phyloP scores from a whole-genome alignment of 805 yeast genomes.

The Candida alai region DNA sequence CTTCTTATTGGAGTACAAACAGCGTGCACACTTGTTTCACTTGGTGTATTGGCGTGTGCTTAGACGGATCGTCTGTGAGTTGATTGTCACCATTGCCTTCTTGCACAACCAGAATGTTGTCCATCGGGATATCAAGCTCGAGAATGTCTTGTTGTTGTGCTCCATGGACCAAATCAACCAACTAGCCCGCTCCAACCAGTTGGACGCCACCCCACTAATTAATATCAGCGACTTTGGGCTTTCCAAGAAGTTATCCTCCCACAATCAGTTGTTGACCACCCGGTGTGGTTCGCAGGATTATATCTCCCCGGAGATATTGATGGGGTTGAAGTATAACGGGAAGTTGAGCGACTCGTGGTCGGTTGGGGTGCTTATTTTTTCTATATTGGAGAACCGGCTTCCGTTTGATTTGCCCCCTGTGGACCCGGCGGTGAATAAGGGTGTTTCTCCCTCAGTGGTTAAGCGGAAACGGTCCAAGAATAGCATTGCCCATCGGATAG shows the following conservation, averaged over 20 bases:
- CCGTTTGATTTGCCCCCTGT: slow-evolving; percentile 89
- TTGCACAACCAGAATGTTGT: slow-evolving; percentile 67
- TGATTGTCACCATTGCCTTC: slow-evolving; percentile 64
- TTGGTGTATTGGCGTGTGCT: slow-evolving; percentile 45
- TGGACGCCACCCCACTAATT: slow-evolving; percentile 23
- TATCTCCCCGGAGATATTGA: slow-evolving; percentile 87
- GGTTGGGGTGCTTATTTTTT: slow-evolving; percentile 83
- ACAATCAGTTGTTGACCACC: slow-evolving; percentile 66
- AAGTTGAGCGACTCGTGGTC: slow-evolving; percentile 93
- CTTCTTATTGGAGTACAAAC: slow-evolving; percentile 40
- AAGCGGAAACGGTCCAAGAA: slow-evolving; percentile 42
- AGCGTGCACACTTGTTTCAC: slow-evolving; percentile 25
- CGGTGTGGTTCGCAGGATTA: slow-evolving; percentile 97
- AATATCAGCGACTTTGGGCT: slow-evolving; percentile 87
- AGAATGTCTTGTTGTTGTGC: slow-evolving; percentile 60
- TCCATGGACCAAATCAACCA: slow-evolving; percentile 28
- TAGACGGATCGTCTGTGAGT: slow-evolving; percentile 64
- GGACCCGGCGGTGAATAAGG: slow-evolving; percentile 20
- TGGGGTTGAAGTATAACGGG: slow-evolving; percentile 92
- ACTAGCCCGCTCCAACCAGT: slow-evolving; percentile 1
- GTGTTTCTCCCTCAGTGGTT: slow-evolving; percentile 38
- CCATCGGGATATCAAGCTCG: slow-evolving; percentile 90
- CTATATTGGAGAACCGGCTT: slow-evolving; percentile 76
- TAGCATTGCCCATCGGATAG: slow-evolving; percentile 82
- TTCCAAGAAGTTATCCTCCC: slow-evolving; percentile 62